Conservation (phyloP, 306 rosid genomes). For the Castanopsis chinensis region DNA sequence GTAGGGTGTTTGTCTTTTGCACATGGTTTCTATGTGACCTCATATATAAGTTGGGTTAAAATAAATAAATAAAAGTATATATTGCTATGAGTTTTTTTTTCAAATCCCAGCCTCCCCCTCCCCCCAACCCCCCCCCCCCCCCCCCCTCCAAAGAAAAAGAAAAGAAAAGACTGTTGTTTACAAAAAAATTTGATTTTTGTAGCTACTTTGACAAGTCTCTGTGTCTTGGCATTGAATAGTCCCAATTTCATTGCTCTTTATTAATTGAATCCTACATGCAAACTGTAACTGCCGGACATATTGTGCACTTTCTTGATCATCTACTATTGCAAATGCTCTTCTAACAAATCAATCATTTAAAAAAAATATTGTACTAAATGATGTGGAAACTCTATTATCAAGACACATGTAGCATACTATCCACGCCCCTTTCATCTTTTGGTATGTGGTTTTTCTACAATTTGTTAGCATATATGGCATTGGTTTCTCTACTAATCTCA, state of each 20-base stretch:
- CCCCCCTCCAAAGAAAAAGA: too few relatives aligned
- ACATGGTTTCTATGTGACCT: constrained; percentile 25
- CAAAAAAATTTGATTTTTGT: not conserved
- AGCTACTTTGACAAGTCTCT: not conserved
- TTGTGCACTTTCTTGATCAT: not conserved
- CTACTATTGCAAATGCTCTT: not conserved
- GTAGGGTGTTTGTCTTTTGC: constrained; percentile 26
- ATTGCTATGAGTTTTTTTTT: not conserved
- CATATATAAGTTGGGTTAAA: not conserved
- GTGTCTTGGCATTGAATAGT: not conserved
- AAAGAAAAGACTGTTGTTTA: too few relatives aligned
- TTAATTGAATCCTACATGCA: not conserved
- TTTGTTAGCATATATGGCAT: not conserved
- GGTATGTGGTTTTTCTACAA: not conserved
- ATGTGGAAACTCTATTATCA: not conserved
- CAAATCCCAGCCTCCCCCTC: not conserved
- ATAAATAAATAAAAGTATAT: not conserved
- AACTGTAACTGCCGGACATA: not conserved
- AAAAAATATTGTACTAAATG: not conserved
- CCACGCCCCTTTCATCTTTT: not conserved
- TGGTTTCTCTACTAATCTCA: not conserved
- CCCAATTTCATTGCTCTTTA: not conserved
- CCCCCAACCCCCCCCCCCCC: too few relatives aligned
- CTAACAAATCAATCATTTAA: not conserved
- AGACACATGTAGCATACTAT: not conserved